Evolutionary conservation across 2,329 filamentous ascomycete genomes (phyloP).

Genomic region (Aureobasidium sp.): DNA sequence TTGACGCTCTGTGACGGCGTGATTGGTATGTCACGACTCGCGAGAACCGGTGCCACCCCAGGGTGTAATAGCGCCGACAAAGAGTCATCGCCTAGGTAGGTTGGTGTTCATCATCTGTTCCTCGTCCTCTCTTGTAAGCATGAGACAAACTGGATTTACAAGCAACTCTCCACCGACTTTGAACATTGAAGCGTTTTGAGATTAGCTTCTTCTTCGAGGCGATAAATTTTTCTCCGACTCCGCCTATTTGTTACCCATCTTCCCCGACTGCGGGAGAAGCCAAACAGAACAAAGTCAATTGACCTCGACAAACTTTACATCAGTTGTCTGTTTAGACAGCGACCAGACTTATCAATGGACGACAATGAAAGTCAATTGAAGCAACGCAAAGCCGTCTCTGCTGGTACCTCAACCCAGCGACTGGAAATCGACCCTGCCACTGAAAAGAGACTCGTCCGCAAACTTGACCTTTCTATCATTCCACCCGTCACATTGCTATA

Average conservation of each 20-base stretch:
- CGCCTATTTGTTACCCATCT: background rate
- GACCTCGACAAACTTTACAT: background rate
- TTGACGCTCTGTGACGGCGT: background rate
- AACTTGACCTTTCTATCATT: slow-evolving; percentile 55
- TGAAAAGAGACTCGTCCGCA: slow-evolving; percentile 45
- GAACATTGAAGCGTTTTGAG: background rate
- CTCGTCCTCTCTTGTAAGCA: background rate
- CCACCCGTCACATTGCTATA: slow-evolving; percentile 62
- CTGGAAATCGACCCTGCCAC: slow-evolving; percentile 4
- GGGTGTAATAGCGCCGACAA: background rate
- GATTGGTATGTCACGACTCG: slow-evolving; percentile 1
- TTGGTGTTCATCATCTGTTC: background rate
- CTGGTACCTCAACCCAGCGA: background rate
- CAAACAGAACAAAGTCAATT: slow-evolving; percentile 5
- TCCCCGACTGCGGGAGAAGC: background rate
- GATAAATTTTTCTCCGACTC: slow-evolving; percentile 2
- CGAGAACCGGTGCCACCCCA: background rate
- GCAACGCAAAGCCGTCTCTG: background rate
- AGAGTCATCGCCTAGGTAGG: background rate
- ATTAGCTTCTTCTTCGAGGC: background rate
- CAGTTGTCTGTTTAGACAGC: background rate
- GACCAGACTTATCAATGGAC: background rate
- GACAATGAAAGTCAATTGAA: background rate
- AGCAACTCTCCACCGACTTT: background rate
- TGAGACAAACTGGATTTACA: slow-evolving; percentile 1